These are phyloP conservation scores for Malassezia equina DNA, from an alignment of 1,284 basidiomycete genomes.

Conservation along the genomic window DNA sequence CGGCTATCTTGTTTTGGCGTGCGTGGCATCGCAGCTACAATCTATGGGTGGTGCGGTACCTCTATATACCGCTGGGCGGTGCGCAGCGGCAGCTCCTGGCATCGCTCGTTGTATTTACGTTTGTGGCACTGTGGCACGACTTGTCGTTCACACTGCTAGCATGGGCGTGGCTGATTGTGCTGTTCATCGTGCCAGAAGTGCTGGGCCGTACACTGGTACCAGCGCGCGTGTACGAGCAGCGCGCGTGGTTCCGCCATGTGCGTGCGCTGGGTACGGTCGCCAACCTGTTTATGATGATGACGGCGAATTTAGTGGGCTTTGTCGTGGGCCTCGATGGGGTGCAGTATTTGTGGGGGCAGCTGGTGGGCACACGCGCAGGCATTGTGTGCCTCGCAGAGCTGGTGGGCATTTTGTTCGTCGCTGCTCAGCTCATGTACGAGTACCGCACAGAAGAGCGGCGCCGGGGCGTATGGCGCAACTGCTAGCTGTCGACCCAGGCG, in stretches of 20 bases:
- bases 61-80: slow-evolving; percentile 88
- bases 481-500: slow-evolving; percentile 55
- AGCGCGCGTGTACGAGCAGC: slow-evolving; percentile 56
- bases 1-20: slow-evolving; percentile 83
- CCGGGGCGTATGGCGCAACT: slow-evolving; percentile 25
- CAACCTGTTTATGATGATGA: slow-evolving; percentile 83
- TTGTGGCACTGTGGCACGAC: slow-evolving; percentile 99
- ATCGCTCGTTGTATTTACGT: slow-evolving; percentile 77
- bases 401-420: slow-evolving; percentile 65
- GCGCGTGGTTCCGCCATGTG: slow-evolving; percentile 74
- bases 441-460: slow-evolving; percentile 40
- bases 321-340: slow-evolving; percentile 80
- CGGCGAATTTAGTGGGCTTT: slow-evolving; percentile 89
- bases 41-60: slow-evolving; percentile 75
- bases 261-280: slow-evolving; percentile 72
- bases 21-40: slow-evolving; percentile 96
- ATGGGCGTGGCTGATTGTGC: slow-evolving; percentile 90
- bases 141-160: slow-evolving; percentile 74
- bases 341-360: slow-evolving; percentile 59
- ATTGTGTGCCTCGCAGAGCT: slow-evolving; percentile 60
- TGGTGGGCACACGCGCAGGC: slow-evolving; percentile 61
- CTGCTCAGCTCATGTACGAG: slow-evolving; percentile 81
- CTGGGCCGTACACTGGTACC: slow-evolving; percentile 45
- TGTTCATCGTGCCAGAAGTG: slow-evolving; percentile 84
- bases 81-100: slow-evolving; percentile 58